Evolutionary conservation across 495 filamentous ascomycete species (phyloP), one percentile per base, ranked within the genome.

Genomic region (Delitschia confertaspora): DNA sequence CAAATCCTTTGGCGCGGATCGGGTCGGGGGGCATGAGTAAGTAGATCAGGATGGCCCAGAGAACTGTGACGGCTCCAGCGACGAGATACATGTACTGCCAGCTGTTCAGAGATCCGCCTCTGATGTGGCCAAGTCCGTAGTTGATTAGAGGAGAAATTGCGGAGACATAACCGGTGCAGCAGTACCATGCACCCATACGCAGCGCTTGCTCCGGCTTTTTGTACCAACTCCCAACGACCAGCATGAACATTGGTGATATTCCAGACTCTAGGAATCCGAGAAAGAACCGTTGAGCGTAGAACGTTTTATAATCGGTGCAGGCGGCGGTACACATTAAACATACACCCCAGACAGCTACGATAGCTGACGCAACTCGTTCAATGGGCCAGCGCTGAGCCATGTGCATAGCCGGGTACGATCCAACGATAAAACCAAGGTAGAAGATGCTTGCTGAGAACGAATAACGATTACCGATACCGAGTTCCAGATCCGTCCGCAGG

Each of bases 121-220:
- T 56, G 40, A 71, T 68, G 31, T 67, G 67, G 10, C 70, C 70
- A 37, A 74, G 66, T 6, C 65, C 70, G 49, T 65, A 71, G 22
- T 69, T 71, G 50, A 74, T 60, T 4, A 74, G 52, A 1, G 69
- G 69, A 18, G 68, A 69, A 14, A 74, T 48, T 48, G 66, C 61
- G 0, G 66, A 64, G 14, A 68, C 69, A 6, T 71, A 59, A 18
- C 69, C 68, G 17, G 68, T 72, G 44, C 63, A 68, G 51, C 61
- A 68, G 67, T 44, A 70, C 60, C 29, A 55, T 39, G 38, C 44
- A 2, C 66, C 68, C 61, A 69, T 69, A 0, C 67, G 53, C 32
- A 70, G 47, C 13, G 69, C 66, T 55, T 70, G 69, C 42, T 70
- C 66, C 16, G 59, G 34, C 47, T 69, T 69, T 43, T 60, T 62